Conservation (phyloP, 2,329 filamentous ascomycete genomes). For the Grosmannia serpens region DNA sequence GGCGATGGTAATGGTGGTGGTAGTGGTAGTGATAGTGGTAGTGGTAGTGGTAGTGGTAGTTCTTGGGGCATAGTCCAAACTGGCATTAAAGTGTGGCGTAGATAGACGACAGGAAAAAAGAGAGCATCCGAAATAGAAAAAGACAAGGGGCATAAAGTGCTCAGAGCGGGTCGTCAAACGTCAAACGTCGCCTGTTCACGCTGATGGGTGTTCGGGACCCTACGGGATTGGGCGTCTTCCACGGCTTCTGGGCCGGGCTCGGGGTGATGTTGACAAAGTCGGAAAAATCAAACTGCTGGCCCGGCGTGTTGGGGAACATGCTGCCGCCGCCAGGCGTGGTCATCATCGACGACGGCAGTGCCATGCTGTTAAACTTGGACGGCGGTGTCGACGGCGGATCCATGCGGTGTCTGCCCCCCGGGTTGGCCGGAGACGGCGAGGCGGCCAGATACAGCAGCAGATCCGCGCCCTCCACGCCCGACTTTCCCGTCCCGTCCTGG, state of each 20-base stretch:
- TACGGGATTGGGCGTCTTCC: slow-evolving; percentile 62
- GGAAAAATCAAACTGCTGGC: slow-evolving; percentile 78
- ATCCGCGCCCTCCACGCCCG: slow-evolving; percentile 70
- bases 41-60: background rate
- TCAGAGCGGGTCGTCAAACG: slow-evolving; percentile 54
- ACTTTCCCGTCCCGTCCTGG: slow-evolving; percentile 17
- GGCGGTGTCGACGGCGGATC: slow-evolving; percentile 68
- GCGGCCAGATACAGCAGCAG: slow-evolving; percentile 76
- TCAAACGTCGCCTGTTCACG: slow-evolving; percentile 63
- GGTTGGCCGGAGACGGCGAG: slow-evolving; percentile 75
- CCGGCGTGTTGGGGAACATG: slow-evolving; percentile 64
- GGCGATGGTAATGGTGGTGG: background rate
- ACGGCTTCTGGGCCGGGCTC: slow-evolving; percentile 80
- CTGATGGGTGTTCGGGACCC: slow-evolving; percentile 45
- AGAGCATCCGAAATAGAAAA: background rate
- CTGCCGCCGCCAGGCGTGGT: slow-evolving; percentile 66
- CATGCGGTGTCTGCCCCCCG: slow-evolving; percentile 41
- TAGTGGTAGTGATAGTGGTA: background rate
- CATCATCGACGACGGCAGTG: slow-evolving; percentile 76
- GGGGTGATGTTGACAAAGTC: slow-evolving; percentile 98
- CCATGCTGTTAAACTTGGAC: slow-evolving; percentile 53
- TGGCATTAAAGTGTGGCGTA: slow-evolving; percentile 9
- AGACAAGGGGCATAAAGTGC: background rate
- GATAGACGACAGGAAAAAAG: background rate
- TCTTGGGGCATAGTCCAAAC: slow-evolving; percentile 8